Base-by-base conservation (phyloP, 768 basidiomycete species). In the Piloderma croceum region DNA sequence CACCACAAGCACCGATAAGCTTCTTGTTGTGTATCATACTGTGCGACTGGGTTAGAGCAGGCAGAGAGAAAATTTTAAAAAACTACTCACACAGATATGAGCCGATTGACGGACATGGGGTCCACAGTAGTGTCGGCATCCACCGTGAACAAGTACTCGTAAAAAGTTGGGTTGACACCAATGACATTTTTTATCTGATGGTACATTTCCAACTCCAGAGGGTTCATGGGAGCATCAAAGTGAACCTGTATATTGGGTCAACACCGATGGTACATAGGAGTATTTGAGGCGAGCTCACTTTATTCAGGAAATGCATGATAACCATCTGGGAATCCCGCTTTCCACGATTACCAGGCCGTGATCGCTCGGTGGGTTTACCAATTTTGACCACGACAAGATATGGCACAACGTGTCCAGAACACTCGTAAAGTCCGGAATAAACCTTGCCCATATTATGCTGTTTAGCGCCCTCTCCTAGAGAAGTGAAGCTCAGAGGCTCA, bases 131-230 rank as follows among this genome's bases (percentile, higher is more conserved):
- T 99, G 73, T 96, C 91, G 47, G 92, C 91, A 63, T 96, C 91
- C 31, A 96, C 79, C 59, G 81, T 91, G 67, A 94, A 86, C 45
- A 92, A 50, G 53, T 93, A 97, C 64, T 98, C 96, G 64, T 98
- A 99, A 67, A 98, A 97, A 0, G 90, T 83, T 3, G 94, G 96
- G 63, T 99, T 96, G 55, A 99, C 91, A 62, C 96, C 96, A 52
- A 99, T 97, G 39, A 98, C 92, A 55, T 99, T 99, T 76, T 97
- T 91, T 73, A 98, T 92, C 63, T 99, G 96, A 60, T 98, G 96
- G 58, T 92, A 98, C 69, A 99, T 94, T 68, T 99, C 96, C 39
- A 99, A 66, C 65, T 99, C 96, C 46, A 94, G 65, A 1, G 96
- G 96, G 54, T 86, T 90, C 96, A 99, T 98, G 0, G 92, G 83